Conservation (phyloP, 768 basidiomycete genomes). For the Pleurotus giganteus region DNA sequence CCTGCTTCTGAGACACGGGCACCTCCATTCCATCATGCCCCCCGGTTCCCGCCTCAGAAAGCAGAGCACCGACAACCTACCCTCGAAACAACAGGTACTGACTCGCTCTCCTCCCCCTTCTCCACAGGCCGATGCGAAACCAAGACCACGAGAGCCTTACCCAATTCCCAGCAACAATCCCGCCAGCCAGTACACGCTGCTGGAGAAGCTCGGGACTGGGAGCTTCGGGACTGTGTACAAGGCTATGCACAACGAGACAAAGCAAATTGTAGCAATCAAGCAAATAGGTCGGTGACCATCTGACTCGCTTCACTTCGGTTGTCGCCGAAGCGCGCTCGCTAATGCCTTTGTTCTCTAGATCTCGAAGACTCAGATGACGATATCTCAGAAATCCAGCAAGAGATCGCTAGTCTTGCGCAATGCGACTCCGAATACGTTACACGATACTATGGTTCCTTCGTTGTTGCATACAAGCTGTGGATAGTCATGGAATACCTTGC, state of each 20-base stretch:
- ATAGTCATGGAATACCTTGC: constrained; percentile 99
- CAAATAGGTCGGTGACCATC: constrained; percentile 77
- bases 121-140: constrained; percentile 43
- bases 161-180: constrained; percentile 79
- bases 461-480: constrained; percentile 96
- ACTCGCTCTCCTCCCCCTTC: constrained; percentile 49
- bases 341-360: constrained; percentile 46
- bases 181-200: constrained; percentile 85
- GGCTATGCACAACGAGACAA: constrained; percentile 91
- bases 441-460: constrained; percentile 94
- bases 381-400: constrained; percentile 97
- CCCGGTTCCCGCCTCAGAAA: constrained; percentile 44
- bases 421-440: constrained; percentile 98
- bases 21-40: constrained; percentile 37
- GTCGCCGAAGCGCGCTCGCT: constrained; percentile 11
- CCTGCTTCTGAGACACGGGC: constrained; percentile 15
- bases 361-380: constrained; percentile 98
- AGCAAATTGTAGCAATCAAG: constrained; percentile 96
- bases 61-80: constrained; percentile 36
- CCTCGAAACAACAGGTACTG: constrained; percentile 37
- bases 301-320: constrained; percentile 5
- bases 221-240: constrained; percentile 98
- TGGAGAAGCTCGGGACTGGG: constrained; percentile 96
- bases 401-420: constrained; percentile 93
- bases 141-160: constrained; percentile 52